Evolutionary conservation across 352 stramenopile species (phyloP), one percentile per base, ranked within the genome.

Genomic region (Globisporangium paddicum): DNA sequence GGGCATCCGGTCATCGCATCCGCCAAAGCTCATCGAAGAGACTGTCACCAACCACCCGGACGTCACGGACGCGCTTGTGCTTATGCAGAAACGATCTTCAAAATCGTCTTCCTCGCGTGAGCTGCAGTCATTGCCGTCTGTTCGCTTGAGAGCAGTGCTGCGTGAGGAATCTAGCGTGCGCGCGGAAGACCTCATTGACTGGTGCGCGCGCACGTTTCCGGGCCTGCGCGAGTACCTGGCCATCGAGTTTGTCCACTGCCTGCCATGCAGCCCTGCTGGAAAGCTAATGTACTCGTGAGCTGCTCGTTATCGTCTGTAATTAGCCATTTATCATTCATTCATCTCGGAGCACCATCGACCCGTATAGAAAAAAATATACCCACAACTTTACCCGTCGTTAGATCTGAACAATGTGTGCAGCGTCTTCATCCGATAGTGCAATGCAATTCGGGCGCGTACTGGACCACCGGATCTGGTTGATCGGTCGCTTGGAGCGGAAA

Each of bases 401-500:
- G 56, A 92, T 59, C 63, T 93, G 79, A 25, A 98, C 79, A 63
- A 99, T 96, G 71, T 99, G 96, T 26, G 98, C 73, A 14, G 96
- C 97, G 50, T 98, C 89, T 42, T 97, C 80, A 66, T 98, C 98
- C 13, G 82, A 93, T 44, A 99, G 87, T 13, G 87, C 90, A 40
- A 99, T 94, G 80, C 95, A 99, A 66, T 99, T 96, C 14, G 96
- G 83, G 60, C 98, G 90, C 19, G 83, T 95, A 9, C 77, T 72
- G 11, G 87, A 97, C 97, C 97, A 99, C 18, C 82, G 75, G 54
- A 93, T 86, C 61, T 93, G 84, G 59, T 89, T 89, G 45, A 93
- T 90, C 5, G 79, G 78, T 14, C 73, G 70, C 28, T 87, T 78
- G 8, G 84, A 90, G 26, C 71, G 83, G 58, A 90, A 75, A 41